Percentiles rank a stretch among this genome's conserved stretches.
phyloP scores from a whole-genome alignment of 2,329 filamentous ascomycete genomes.

The Fusarium sp. region DNA sequence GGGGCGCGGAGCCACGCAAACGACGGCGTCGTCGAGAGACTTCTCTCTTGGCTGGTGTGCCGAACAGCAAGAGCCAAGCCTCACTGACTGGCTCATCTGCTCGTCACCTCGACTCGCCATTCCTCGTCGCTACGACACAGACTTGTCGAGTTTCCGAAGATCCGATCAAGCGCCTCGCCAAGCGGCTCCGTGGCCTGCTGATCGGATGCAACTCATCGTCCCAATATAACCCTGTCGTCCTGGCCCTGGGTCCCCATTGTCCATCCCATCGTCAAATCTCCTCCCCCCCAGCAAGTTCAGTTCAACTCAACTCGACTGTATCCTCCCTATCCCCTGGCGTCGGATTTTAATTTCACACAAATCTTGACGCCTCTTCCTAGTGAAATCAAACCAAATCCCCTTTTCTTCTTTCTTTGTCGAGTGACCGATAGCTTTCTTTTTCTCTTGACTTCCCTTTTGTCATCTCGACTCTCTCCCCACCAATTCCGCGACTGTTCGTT shows the following conservation, averaged over 20 bases:
- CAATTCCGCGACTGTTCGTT: constrained; percentile 24
- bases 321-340: constrained; percentile 19
- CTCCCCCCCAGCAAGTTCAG: constrained; percentile 16
- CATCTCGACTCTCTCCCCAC: not conserved
- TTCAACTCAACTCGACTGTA: constrained; percentile 15
- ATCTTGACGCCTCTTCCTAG: constrained; percentile 24
- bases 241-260: constrained; percentile 2
- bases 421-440: constrained; percentile 13
- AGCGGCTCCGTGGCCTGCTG: constrained; percentile 33
- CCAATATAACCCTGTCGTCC: constrained; percentile 39
- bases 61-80: constrained; percentile 40
- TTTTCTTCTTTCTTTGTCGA: constrained; percentile 21
- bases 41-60: constrained; percentile 37
- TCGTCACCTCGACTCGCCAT: constrained; percentile 7
- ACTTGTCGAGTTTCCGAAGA: constrained; percentile 38
- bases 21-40: constrained; percentile 4
- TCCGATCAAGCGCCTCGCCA: constrained; percentile 38
- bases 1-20: constrained; percentile 23
- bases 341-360: constrained; percentile 38
- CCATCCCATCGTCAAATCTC: constrained; percentile 10
- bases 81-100: constrained; percentile 5
- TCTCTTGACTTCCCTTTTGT: not conserved
- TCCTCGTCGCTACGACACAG: not conserved
- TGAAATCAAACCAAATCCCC: constrained; percentile 14
- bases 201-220: constrained; percentile 37